These are phyloP conservation scores for Tarenaya hassleriana DNA, from an alignment of 345 rosid species.

Conservation along the genomic window DNA sequence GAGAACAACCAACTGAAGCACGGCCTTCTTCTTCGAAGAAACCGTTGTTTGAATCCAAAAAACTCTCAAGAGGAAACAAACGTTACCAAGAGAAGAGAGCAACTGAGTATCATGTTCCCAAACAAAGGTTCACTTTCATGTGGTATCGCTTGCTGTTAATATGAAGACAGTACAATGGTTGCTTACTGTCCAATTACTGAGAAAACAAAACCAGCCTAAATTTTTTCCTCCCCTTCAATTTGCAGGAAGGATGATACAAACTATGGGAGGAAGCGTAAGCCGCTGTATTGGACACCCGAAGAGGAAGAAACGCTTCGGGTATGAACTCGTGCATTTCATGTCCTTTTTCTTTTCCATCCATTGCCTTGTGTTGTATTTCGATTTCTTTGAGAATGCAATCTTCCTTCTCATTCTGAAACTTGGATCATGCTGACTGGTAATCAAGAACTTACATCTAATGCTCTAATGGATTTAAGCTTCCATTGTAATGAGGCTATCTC, in stretches of 20 bases:
- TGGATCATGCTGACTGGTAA: too few species aligned
- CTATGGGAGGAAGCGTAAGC: conserved; percentile 17
- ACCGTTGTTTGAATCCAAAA: conserved; percentile 10
- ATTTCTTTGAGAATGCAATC: conserved; percentile 1
- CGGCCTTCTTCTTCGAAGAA: not conserved
- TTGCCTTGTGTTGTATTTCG: not conserved
- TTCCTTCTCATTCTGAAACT: not conserved
- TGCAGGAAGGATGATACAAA: conserved; percentile 12
- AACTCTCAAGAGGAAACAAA: not conserved
- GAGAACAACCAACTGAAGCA: conserved; percentile 15
- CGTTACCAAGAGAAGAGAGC: conserved; percentile 7
- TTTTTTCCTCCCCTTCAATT: conserved; percentile 1
- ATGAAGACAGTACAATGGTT: not conserved
- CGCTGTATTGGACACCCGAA: conserved; percentile 21
- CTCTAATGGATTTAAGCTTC: not conserved
- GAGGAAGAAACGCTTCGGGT: conserved; percentile 30
- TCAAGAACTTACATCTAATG: not conserved
- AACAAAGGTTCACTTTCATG: conserved; percentile 12
- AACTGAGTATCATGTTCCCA: not conserved
- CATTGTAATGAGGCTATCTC: not conserved
- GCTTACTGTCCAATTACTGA: not conserved
- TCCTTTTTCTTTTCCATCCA: not conserved
- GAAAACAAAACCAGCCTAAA: conserved; percentile 10
- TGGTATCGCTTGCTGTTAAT: not conserved
- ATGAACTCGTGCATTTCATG: conserved; percentile 15